Evolutionary conservation across 2,329 filamentous ascomycete genomes (phyloP).

Genomic region (Diaporthe humulicola): DNA sequence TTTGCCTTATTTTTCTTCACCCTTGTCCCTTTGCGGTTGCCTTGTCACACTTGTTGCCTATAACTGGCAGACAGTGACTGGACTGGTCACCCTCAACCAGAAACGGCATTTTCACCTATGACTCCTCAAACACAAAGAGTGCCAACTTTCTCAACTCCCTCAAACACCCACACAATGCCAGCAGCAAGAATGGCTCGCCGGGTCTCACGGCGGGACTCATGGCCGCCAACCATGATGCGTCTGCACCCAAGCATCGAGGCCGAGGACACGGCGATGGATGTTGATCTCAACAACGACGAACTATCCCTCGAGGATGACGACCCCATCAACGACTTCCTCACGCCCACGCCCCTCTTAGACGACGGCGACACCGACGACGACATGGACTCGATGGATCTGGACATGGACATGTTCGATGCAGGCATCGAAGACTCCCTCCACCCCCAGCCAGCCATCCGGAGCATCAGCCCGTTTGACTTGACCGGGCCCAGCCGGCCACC

Average conservation of each 20-base stretch:
- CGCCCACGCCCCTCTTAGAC: slow-evolving; percentile 59
- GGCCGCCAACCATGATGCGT: slow-evolving; percentile 65
- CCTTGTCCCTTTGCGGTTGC: slow-evolving; percentile 1
- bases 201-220: slow-evolving; percentile 58
- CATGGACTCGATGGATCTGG: slow-evolving; percentile 53
- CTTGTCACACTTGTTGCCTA: slow-evolving; percentile 36
- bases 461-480: slow-evolving; percentile 69
- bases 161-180: slow-evolving; percentile 21
- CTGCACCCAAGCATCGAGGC: slow-evolving; percentile 58
- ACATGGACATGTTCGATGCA: slow-evolving; percentile 66
- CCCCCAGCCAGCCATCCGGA: slow-evolving; percentile 62
- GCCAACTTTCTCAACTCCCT: not conserved
- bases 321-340: slow-evolving; percentile 69
- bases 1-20: slow-evolving; percentile 8
- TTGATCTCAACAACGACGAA: slow-evolving; percentile 49
- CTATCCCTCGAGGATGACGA: slow-evolving; percentile 61
- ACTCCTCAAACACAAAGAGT: slow-evolving; percentile 22
- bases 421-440: slow-evolving; percentile 66
- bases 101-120: not conserved
- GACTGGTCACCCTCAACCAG: slow-evolving; percentile 9
- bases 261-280: slow-evolving; percentile 59
- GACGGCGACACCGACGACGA: slow-evolving; percentile 54
- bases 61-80: slow-evolving; percentile 2
- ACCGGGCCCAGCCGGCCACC: slow-evolving; percentile 62
- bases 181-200: slow-evolving; percentile 20